phyloP scores from a whole-genome alignment of 2,329 filamentous ascomycete genomes.

The Fusarium newnesense region DNA sequence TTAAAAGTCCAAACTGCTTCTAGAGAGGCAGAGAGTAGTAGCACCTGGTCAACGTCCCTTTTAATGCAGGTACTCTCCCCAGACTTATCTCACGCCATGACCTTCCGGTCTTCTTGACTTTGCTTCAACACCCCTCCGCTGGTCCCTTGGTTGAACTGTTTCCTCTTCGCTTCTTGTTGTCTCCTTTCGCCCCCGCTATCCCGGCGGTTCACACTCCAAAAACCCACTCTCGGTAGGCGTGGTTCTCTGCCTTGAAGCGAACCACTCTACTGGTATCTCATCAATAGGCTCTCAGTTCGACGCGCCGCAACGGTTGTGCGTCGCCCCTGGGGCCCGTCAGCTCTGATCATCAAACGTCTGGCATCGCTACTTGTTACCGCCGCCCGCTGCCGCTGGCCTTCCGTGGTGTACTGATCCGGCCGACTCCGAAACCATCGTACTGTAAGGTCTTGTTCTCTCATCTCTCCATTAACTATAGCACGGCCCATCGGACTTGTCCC shows the following conservation, averaged over 20 bases:
- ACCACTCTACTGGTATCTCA: constrained; percentile 44
- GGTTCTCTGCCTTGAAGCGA: constrained; percentile 43
- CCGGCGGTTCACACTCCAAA: constrained; percentile 38
- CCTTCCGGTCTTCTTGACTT: constrained; percentile 42
- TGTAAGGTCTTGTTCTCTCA: constrained; percentile 38
- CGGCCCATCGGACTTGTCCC: constrained; percentile 29
- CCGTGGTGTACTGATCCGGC: constrained; percentile 36
- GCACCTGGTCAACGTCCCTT: constrained; percentile 38
- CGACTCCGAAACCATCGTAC: constrained; percentile 35
- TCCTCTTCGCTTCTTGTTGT: constrained; percentile 43
- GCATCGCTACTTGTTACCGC: constrained; percentile 30
- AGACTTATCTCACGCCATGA: constrained; percentile 43
- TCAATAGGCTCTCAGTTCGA: constrained; percentile 36
- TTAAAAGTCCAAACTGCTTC: constrained; percentile 30
- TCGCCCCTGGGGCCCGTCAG: constrained; percentile 32
- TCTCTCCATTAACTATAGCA: constrained; percentile 31
- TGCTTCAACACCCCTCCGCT: constrained; percentile 43
- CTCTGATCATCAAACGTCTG: constrained; percentile 29
- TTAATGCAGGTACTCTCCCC: constrained; percentile 47
- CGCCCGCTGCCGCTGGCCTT: constrained; percentile 10
- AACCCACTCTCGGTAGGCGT: constrained; percentile 43
- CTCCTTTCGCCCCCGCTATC: constrained; percentile 42
- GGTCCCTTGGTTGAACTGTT: constrained; percentile 33
- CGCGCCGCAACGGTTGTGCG: constrained; percentile 36
- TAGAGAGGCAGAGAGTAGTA: constrained; percentile 19